Evolutionary conservation across 2,329 filamentous ascomycete genomes (phyloP).

Genomic region (Sporothrix pseudoabietina): DNA sequence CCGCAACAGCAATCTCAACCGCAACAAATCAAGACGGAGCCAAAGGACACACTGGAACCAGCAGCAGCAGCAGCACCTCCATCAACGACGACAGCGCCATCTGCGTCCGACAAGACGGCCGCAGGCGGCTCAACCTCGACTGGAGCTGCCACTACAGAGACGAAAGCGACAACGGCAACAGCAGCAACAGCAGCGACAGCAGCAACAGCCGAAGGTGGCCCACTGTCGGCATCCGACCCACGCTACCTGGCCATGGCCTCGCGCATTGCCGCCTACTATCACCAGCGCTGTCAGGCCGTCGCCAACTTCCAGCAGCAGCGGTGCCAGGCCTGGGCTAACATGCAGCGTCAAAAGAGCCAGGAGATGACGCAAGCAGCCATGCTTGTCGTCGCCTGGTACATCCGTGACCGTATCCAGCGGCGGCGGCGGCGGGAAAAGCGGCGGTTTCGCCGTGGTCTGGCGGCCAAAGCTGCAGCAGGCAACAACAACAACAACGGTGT

Average conservation of each 20-base stretch:
- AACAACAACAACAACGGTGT: neutral
- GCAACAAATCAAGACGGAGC: conserved; percentile 18
- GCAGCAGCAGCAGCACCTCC: conserved; percentile 26
- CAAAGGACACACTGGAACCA: neutral
- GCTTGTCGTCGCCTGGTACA: conserved; percentile 54
- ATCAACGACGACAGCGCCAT: neutral
- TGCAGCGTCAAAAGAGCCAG: conserved; percentile 52
- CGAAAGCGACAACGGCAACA: conserved; percentile 21
- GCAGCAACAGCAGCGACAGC: conserved; percentile 7
- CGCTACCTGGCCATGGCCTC: conserved; percentile 51
- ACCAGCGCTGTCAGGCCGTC: conserved; percentile 52
- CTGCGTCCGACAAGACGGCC: conserved; percentile 21
- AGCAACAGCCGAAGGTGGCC: neutral
- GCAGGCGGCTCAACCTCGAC: neutral
- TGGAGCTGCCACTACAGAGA: neutral
- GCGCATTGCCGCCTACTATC: conserved; percentile 53
- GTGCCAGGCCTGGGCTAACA: conserved; percentile 52
- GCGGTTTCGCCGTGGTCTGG: conserved; percentile 46
- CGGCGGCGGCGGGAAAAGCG: conserved; percentile 48
- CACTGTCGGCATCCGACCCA: conserved; percentile 41
- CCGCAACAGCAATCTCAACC: conserved; percentile 27
- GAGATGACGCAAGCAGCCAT: conserved; percentile 54
- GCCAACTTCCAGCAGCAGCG: conserved; percentile 52
- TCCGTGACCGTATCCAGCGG: conserved; percentile 51
- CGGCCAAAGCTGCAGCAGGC: conserved; percentile 4